Conservation (phyloP, 257 asterid species). For the Fraxinus pennsylvanica region DNA sequence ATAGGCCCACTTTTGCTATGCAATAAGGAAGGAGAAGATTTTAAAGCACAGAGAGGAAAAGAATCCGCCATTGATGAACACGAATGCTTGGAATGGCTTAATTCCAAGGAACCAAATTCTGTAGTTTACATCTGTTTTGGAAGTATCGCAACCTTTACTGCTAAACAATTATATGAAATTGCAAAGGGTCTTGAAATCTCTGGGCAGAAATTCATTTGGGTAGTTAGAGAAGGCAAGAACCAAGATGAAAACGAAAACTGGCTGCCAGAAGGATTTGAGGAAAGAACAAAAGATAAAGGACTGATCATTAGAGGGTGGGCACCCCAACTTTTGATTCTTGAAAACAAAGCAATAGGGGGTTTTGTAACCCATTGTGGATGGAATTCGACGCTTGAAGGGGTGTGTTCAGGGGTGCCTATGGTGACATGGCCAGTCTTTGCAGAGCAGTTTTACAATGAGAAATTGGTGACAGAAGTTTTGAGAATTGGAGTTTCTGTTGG, state of each 20-base stretch:
- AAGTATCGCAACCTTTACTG: not conserved
- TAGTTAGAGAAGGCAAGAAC: not conserved
- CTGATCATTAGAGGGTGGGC: slow-evolving; percentile 28
- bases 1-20: slow-evolving; percentile 42
- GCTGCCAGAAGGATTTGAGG: slow-evolving; percentile 25
- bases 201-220: slow-evolving; percentile 20
- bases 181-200: slow-evolving; percentile 28
- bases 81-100: slow-evolving; percentile 13
- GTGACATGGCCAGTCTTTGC: slow-evolving; percentile 52
- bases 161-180: slow-evolving; percentile 17
- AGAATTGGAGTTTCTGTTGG: slow-evolving; percentile 44
- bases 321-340: not conserved
- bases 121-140: not conserved
- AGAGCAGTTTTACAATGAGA: slow-evolving; percentile 50
- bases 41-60: slow-evolving; percentile 10
- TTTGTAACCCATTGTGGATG: no score
- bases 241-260: not conserved
- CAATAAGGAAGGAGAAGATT: slow-evolving; percentile 13
- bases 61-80: slow-evolving; percentile 10
- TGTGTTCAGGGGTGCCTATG: not conserved
- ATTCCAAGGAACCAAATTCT: slow-evolving; percentile 7
- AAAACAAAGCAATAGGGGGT: no score
- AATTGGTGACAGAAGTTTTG: slow-evolving; percentile 40
- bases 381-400: no score
- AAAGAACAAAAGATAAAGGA: slow-evolving; percentile 12